Conservation (phyloP, 2,329 filamentous ascomycete species). For the Blastomyces silverae region DNA sequence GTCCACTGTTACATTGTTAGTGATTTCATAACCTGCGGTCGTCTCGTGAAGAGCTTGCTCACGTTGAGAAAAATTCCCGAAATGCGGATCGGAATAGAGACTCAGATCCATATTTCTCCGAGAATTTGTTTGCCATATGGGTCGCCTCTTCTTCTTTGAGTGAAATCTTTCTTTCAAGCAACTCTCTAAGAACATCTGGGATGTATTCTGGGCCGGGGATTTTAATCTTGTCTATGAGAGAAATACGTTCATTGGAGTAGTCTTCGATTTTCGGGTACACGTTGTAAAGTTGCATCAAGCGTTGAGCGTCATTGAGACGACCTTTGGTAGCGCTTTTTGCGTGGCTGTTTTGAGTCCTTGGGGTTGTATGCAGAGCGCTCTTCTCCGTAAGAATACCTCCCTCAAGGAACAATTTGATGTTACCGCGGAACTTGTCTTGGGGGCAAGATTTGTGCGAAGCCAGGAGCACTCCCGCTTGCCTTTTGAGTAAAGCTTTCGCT, state of each 20-base stretch:
- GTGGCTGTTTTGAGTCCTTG: too few relatives aligned
- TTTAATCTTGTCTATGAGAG: conserved; percentile 14
- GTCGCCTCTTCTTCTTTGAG: conserved; percentile 25
- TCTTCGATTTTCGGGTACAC: conserved; percentile 22
- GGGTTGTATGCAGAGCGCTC: background rate
- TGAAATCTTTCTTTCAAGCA: conserved; percentile 22
- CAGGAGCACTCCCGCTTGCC: background rate
- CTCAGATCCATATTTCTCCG: conserved; percentile 25
- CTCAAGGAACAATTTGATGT: conserved; percentile 14
- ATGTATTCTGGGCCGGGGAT: conserved; percentile 7
- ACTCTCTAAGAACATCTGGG: conserved; percentile 4
- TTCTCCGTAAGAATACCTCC: background rate
- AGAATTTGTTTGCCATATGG: conserved; percentile 21
- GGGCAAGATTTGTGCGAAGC: background rate
- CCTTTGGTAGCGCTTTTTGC: background rate
- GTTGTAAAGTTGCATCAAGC: conserved; percentile 14
- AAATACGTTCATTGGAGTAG: conserved; percentile 24
- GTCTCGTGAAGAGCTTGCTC: conserved; percentile 14
- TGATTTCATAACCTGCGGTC: background rate
- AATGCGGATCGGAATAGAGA: conserved; percentile 25
- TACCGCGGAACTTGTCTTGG: background rate
- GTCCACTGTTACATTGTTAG: conserved; percentile 10
- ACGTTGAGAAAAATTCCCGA: conserved; percentile 28
- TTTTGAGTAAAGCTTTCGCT: background rate
- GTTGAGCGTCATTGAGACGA: conserved; percentile 13